Evolutionary conservation across 176 grass and related monocot genomes (phyloP), one percentile per base, ranked within the genome.

Genomic region (Chloris gayana): DNA sequence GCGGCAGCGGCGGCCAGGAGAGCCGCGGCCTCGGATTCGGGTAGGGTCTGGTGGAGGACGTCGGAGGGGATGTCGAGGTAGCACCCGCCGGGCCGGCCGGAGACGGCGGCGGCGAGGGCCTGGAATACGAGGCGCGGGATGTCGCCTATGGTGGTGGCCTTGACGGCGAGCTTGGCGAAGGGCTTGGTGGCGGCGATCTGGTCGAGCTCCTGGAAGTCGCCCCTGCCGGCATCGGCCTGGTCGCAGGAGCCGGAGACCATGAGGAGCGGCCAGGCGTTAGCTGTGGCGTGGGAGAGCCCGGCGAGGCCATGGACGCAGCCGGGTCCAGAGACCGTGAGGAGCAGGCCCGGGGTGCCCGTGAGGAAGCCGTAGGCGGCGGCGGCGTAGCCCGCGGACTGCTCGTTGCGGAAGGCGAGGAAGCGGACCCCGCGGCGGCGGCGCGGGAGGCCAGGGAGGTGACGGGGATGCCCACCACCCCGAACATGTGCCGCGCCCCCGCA

Each of bases 121-220:
- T 92, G 82, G 65, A 87, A 81, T 15, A 98, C 88, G 63, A 95
- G 75, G 73, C 86, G 88, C 35, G 92, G 95, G 88, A 98, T 93
- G 78, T 93, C 88, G 61, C 60, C 44, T 38, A 98, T 85, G 34
- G 74, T 25, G 29, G 84, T 84, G 64, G 92, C 95, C 82, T 91
- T 98, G 54, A 94, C 78, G 56, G 92, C 88, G 64, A 91, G 78
- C 88, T 95, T 98, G 47, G 82, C 79, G 72, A 98, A 98, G 31
- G 96, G 92, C 75, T 77, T 89, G 64, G 93, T 89, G 19, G 92
- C 86, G 11, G 88, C 84, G 68, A 95, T 77, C 88, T 98, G 96
- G 41, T 98, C 96, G 64, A 98, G 82, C 85, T 98, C 96, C 92
- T 98, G 90, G 83, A 98, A 98, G 67, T 98, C 92, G 31, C 96